Conservation (phyloP, 495 filamentous ascomycete genomes). For the Penicillium coffeae region DNA sequence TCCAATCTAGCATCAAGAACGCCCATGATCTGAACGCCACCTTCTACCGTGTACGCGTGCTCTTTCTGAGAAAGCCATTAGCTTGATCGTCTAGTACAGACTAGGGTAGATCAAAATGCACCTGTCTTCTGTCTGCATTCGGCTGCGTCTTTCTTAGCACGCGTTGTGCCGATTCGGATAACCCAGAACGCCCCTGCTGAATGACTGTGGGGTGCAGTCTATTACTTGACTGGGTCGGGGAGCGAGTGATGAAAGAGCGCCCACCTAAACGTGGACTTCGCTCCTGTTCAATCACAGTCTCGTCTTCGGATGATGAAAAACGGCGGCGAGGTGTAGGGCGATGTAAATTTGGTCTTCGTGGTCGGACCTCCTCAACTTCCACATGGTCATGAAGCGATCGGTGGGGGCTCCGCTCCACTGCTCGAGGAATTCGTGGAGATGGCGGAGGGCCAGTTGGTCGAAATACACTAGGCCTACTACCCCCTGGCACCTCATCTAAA, state of each 20-base stretch:
- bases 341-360: background rate
- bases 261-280: background rate
- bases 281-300: background rate
- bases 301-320: background rate
- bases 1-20: too few species aligned
- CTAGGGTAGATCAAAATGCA: background rate
- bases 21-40: too few species aligned
- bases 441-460: too few species aligned
- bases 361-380: background rate
- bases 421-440: too few species aligned
- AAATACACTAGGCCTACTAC: too few species aligned
- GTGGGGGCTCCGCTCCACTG: too few species aligned
- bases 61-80: too few species aligned
- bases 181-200: background rate
- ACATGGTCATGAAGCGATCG: too few species aligned
- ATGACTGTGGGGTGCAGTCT: background rate
- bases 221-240: background rate
- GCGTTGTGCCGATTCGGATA: background rate
- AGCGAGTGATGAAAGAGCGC: background rate
- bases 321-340: too few species aligned
- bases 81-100: too few species aligned
- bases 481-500: too few species aligned
- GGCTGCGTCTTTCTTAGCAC: background rate
- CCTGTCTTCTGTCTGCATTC: background rate
- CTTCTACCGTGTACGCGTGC: too few species aligned